phyloP scores from a whole-genome alignment of 163 green algal species.

The Trebouxiophyceae sp. region DNA sequence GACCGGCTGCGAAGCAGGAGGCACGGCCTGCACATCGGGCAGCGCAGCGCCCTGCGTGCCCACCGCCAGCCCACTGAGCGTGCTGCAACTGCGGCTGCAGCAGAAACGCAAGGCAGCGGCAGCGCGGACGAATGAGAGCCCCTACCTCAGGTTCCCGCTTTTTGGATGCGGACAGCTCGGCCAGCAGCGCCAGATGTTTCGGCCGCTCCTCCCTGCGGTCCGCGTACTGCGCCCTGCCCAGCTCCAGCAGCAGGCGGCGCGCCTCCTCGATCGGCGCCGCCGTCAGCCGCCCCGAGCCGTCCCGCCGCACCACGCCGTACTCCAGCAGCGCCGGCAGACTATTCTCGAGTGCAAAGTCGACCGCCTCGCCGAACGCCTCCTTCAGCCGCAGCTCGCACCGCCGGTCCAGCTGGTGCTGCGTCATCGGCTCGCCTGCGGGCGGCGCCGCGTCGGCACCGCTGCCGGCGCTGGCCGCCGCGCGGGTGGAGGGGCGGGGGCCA shows the following conservation, averaged over 20 bases:
- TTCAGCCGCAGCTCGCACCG: constrained; percentile 34
- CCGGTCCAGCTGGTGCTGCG: constrained; percentile 29
- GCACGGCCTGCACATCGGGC: too few relatives aligned
- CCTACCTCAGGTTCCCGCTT: too few relatives aligned
- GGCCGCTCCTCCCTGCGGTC: too few relatives aligned
- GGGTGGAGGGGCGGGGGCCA: not conserved
- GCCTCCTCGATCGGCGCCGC: constrained; percentile 2
- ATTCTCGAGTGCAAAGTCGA: constrained; percentile 49
- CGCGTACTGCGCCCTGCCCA: not conserved
- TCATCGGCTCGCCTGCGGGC: constrained; percentile 6
- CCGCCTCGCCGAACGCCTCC: constrained; percentile 30
- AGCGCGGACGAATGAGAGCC: too few relatives aligned
- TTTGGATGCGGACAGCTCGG: too few relatives aligned
- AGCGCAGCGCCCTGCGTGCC: too few relatives aligned
- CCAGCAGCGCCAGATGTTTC: too few relatives aligned
- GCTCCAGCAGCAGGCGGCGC: not conserved
- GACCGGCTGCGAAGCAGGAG: too few relatives aligned
- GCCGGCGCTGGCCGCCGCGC: too few relatives aligned
- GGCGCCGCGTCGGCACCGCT: not conserved
- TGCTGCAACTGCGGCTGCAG: too few relatives aligned
- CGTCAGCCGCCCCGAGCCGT: constrained; percentile 12
- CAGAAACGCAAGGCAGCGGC: too few relatives aligned
- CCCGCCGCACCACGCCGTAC: constrained; percentile 27
- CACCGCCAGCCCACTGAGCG: too few relatives aligned
- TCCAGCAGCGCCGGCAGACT: constrained; percentile 35